These are phyloP conservation scores for Prinsepia uniflora DNA, from an alignment of 306 rosid genomes.

Conservation along the genomic window DNA sequence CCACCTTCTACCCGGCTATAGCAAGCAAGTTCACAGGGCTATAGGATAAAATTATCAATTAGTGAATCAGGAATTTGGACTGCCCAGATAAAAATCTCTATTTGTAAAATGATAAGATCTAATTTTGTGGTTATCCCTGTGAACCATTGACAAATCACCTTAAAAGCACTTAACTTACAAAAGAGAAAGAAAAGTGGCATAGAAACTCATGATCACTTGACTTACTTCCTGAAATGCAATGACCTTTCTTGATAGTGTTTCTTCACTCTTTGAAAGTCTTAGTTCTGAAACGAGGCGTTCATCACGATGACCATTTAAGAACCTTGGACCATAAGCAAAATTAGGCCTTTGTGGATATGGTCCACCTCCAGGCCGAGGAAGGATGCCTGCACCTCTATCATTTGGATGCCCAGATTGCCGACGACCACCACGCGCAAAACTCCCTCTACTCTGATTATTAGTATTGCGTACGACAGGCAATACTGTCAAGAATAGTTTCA, in stretches of 20 bases:
- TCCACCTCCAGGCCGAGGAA: conserved; percentile 91
- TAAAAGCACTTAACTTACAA: background rate
- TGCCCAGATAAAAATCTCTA: background rate
- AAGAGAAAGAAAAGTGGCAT: background rate
- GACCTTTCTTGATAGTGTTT: conserved; percentile 40
- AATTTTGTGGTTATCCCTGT: background rate
- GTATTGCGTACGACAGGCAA: conserved; percentile 40
- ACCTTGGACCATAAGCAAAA: conserved; percentile 65
- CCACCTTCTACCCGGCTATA: conserved; percentile 94
- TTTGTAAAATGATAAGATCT: background rate
- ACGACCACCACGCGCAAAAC: conserved; percentile 50
- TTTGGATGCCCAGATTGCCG: conserved; percentile 44
- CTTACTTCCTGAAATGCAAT: conserved; percentile 57
- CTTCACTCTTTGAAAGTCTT: conserved; percentile 84
- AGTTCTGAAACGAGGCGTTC: conserved; percentile 83
- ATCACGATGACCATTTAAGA: conserved; percentile 60
- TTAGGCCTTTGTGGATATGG: conserved; percentile 80
- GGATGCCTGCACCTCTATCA: conserved; percentile 91
- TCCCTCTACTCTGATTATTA: conserved; percentile 41
- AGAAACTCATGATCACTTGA: background rate
- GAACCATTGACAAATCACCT: background rate
- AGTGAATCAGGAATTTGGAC: conserved; percentile 4
- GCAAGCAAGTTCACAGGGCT: conserved; percentile 88
- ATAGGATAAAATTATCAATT: conserved; percentile 30
- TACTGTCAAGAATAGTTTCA: conserved; percentile 25